phyloP scores from a whole-genome alignment of 2,329 filamentous ascomycete genomes.

The Trichoderma polysporum region DNA sequence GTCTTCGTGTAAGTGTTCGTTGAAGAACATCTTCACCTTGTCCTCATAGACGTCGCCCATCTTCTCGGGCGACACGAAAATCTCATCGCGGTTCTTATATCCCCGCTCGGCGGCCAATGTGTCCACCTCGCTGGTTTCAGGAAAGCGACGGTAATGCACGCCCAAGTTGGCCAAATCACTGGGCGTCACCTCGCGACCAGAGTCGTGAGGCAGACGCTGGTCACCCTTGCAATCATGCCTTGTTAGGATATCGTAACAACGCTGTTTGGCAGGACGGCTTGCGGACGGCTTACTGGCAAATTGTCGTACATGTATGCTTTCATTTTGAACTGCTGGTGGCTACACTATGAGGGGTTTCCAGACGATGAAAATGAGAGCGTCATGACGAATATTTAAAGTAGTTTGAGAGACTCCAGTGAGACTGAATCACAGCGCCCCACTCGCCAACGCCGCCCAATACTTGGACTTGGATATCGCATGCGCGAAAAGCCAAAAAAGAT shows the following conservation, averaged over 20 bases:
- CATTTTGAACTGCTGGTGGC: conserved; percentile 38
- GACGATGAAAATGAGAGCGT: neutral
- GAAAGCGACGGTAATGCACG: conserved; percentile 73
- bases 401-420: too few relatives aligned
- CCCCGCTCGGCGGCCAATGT: conserved; percentile 69
- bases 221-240: conserved; percentile 64
- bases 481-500: neutral
- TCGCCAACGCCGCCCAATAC: neutral
- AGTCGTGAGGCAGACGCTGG: conserved; percentile 88
- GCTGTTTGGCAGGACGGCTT: neutral
- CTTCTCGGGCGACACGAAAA: conserved; percentile 79
- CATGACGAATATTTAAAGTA: neutral
- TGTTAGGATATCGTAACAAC: neutral
- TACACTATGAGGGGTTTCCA: conserved; percentile 5
- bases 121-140: conserved; percentile 67
- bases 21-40: conserved; percentile 91
- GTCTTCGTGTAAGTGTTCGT: conserved; percentile 95
- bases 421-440: neutral
- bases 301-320: conserved; percentile 60
- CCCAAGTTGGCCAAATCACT: conserved; percentile 71
- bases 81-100: conserved; percentile 95
- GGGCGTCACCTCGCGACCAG: conserved; percentile 65
- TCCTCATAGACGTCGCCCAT: conserved; percentile 88
- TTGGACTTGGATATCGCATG: neutral
- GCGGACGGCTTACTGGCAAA: conserved; percentile 44